phyloP scores from a whole-genome alignment of 306 rosid species.

The Arachis stenosperma region DNA sequence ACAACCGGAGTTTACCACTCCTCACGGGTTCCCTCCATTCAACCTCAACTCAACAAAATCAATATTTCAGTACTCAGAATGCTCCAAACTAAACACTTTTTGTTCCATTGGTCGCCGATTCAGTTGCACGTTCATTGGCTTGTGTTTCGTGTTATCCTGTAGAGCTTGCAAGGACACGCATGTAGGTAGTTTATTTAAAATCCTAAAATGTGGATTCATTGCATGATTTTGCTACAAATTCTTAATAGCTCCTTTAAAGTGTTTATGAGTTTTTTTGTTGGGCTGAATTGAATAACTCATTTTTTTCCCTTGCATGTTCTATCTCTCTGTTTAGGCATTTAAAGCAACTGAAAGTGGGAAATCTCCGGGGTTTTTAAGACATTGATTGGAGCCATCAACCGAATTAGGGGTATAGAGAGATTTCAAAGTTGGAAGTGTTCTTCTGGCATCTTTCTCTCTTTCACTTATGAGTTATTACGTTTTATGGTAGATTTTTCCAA shows the following conservation, averaged over 20 bases:
- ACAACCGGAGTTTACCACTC: no score
- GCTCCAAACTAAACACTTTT: conserved; percentile 77
- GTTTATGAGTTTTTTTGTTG: neutral
- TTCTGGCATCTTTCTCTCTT: conserved; percentile 23
- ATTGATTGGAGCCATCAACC: conserved; percentile 65
- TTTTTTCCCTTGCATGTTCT: neutral
- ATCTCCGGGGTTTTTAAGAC: conserved; percentile 90
- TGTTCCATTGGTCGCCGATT: conserved; percentile 91
- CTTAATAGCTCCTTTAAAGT: neutral
- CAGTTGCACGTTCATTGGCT: conserved; percentile 89
- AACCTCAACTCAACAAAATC: no score
- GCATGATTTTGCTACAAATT: neutral
- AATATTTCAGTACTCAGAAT: conserved; percentile 33
- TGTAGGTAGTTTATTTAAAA: conserved; percentile 68
- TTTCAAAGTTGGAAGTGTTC: conserved; percentile 58
- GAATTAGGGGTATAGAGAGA: conserved; percentile 48
- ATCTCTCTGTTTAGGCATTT: conserved; percentile 63
- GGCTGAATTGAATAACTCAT: conserved; percentile 14
- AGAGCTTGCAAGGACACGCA: conserved; percentile 94
- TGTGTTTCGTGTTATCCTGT: conserved; percentile 87
- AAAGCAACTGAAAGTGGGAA: conserved; percentile 57
- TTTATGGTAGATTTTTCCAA: conserved; percentile 6
- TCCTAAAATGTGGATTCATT: neutral
- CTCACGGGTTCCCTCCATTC: no score
- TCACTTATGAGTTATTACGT: conserved; percentile 19